phyloP scores from a whole-genome alignment of 2,329 filamentous ascomycete species.

The Fusarium newnesense region DNA sequence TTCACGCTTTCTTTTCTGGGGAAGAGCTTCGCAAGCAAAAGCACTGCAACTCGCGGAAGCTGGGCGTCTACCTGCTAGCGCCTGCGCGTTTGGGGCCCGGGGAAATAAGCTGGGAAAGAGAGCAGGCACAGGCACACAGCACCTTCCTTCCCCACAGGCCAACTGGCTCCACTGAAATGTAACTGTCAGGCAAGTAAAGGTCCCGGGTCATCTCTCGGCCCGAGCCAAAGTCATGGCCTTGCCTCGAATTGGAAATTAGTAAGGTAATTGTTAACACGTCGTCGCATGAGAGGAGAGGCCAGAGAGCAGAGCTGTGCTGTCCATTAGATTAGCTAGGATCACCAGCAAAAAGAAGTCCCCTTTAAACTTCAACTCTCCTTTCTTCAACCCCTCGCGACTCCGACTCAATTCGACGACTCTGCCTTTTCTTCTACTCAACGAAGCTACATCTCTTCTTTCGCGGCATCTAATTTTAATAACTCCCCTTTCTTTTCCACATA shows the following conservation, averaged over 20 bases:
- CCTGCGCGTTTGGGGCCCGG: constrained; percentile 33
- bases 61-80: constrained; percentile 35
- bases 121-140: constrained; percentile 2
- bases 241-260: constrained; percentile 32
- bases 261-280: constrained; percentile 38
- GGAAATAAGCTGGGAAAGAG: constrained; percentile 38
- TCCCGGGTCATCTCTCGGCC: constrained; percentile 23
- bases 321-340: constrained; percentile 31
- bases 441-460: constrained; percentile 5
- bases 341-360: constrained; percentile 35
- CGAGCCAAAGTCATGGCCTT: constrained; percentile 25
- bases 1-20: constrained; percentile 32
- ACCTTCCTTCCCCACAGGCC: constrained; percentile 13
- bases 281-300: constrained; percentile 30
- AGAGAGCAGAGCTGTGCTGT: constrained; percentile 27
- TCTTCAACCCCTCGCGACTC: constrained; percentile 24
- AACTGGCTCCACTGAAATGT: constrained; percentile 9
- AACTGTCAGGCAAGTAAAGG: not conserved
- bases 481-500: constrained; percentile 1
- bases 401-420: constrained; percentile 30
- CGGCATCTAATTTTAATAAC: constrained; percentile 25
- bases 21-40: constrained; percentile 41
- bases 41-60: constrained; percentile 25
- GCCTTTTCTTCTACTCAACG: constrained; percentile 8
- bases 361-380: constrained; percentile 37